Evolutionary conservation across 2,329 filamentous ascomycete species (phyloP).

Genomic region (Pseudogymnoascus sp.): DNA sequence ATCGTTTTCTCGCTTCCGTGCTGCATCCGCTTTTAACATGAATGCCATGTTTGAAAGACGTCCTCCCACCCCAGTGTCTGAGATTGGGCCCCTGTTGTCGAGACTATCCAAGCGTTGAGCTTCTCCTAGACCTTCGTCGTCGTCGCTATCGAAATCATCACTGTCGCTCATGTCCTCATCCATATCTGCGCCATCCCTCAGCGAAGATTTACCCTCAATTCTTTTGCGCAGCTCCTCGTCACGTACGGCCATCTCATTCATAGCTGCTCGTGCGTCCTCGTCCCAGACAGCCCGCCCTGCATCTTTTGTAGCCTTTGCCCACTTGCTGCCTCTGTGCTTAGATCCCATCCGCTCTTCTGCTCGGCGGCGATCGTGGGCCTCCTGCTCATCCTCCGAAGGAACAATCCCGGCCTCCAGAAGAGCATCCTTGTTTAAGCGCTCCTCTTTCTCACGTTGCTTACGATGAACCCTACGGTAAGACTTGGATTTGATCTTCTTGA

Average conservation of each 20-base stretch:
- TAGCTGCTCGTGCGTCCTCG: conserved; percentile 56
- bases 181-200: conserved; percentile 32
- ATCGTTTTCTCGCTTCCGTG: conserved; percentile 71
- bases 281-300: conserved; percentile 60
- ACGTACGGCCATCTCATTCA: conserved; percentile 55
- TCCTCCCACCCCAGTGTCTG: conserved; percentile 40
- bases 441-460: conserved; percentile 58
- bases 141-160: conserved; percentile 44
- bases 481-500: conserved; percentile 99
- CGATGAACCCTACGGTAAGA: conserved; percentile 86
- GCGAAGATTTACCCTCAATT: conserved; percentile 53
- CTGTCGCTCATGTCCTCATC: conserved; percentile 49
- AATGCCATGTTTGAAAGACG: conserved; percentile 81
- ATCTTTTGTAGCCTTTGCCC: conserved; percentile 60
- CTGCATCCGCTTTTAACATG: conserved; percentile 82
- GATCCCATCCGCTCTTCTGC: conserved; percentile 63
- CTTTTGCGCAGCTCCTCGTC: conserved; percentile 59
- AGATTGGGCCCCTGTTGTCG: conserved; percentile 24
- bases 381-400: conserved; percentile 54
- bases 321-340: conserved; percentile 62
- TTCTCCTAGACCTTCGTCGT: conserved; percentile 41
- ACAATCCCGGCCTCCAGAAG: conserved; percentile 51
- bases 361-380: conserved; percentile 52
- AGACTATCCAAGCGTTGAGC: conserved; percentile 41
- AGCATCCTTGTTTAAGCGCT: conserved; percentile 47